These are phyloP conservation scores for Coemansia sp. DNA, from an alignment of 371 early-diverging fungal species.

Conservation along the genomic window DNA sequence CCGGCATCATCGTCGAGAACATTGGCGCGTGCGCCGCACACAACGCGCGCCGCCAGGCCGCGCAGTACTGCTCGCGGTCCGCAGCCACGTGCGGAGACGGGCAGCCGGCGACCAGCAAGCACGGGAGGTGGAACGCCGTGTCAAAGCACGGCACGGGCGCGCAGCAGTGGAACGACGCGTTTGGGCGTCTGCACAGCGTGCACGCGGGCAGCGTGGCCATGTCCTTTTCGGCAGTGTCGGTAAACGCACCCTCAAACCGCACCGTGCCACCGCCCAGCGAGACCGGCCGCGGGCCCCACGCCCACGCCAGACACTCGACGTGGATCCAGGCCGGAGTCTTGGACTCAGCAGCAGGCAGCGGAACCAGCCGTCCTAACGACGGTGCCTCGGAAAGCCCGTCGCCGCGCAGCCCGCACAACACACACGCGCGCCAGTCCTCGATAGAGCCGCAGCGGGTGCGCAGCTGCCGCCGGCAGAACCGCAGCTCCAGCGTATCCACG, in stretches of 20 bases:
- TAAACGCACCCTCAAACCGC: constrained; percentile 27
- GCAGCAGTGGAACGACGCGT: constrained; percentile 46
- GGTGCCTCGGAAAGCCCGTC: constrained; percentile 30
- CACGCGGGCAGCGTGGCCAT: constrained; percentile 7
- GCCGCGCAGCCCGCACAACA: constrained; percentile 33
- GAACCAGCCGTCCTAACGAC: constrained; percentile 36
- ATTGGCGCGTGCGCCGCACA: constrained; percentile 35
- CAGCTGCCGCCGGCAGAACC: constrained; percentile 10
- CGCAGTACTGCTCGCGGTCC: constrained; percentile 28
- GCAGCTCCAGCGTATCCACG: constrained; percentile 20
- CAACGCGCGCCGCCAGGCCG: constrained; percentile 43
- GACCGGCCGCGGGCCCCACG: constrained; percentile 45
- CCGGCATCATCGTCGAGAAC: constrained; percentile 41
- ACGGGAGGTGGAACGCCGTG: constrained; percentile 43
- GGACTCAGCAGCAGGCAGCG: neutral
- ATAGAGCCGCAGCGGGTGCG: neutral
- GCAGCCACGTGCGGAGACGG: constrained; percentile 6
- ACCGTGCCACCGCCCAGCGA: neutral
- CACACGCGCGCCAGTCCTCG: constrained; percentile 28
- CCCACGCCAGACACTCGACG: constrained; percentile 47
- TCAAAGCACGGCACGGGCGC: constrained; percentile 39
- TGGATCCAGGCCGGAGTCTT: constrained; percentile 26
- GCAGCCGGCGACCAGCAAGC: constrained; percentile 29
- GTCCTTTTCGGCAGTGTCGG: neutral
- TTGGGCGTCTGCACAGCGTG: constrained; percentile 24